These are phyloP conservation scores for Dothistroma pini DNA, from an alignment of 2,329 filamentous ascomycete species.

Conservation along the genomic window DNA sequence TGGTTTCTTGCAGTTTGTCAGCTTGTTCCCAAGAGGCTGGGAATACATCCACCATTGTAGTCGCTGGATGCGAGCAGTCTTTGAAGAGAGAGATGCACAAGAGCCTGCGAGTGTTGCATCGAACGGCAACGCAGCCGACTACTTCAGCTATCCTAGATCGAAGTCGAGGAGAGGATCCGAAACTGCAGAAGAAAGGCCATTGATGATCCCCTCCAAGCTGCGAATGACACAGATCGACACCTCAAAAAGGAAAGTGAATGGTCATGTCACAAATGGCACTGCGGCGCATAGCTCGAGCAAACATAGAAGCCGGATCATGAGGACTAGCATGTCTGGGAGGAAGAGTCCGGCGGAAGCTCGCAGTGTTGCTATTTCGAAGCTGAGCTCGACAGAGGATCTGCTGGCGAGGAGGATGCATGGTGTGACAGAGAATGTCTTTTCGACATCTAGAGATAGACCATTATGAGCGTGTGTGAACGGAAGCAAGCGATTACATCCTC, in stretches of 20 bases:
- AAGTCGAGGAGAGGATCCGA: slow-evolving; percentile 37
- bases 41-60: slow-evolving; percentile 76
- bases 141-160: slow-evolving; percentile 21
- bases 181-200: slow-evolving; percentile 73
- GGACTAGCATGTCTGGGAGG: slow-evolving; percentile 29
- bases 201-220: slow-evolving; percentile 65
- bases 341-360: slow-evolving; percentile 31
- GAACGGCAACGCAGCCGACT: slow-evolving; percentile 22
- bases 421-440: slow-evolving; percentile 34
- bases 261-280: background rate
- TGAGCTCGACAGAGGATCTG: slow-evolving; percentile 42
- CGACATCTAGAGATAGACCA: background rate
- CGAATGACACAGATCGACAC: slow-evolving; percentile 21
- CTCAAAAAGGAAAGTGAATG: slow-evolving; percentile 6
- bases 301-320: slow-evolving; percentile 24
- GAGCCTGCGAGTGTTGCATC: slow-evolving; percentile 21
- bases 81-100: slow-evolving; percentile 50
- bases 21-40: slow-evolving; percentile 86
- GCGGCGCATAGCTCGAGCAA: slow-evolving; percentile 21
- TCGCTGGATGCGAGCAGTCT: slow-evolving; percentile 77
- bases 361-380: slow-evolving; percentile 44
- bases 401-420: slow-evolving; percentile 48
- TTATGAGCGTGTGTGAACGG: background rate
- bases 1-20: slow-evolving; percentile 88
- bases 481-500: background rate